These are phyloP conservation scores for Daldinia childiae DNA, from an alignment of 495 filamentous ascomycete species.

Conservation along the genomic window DNA sequence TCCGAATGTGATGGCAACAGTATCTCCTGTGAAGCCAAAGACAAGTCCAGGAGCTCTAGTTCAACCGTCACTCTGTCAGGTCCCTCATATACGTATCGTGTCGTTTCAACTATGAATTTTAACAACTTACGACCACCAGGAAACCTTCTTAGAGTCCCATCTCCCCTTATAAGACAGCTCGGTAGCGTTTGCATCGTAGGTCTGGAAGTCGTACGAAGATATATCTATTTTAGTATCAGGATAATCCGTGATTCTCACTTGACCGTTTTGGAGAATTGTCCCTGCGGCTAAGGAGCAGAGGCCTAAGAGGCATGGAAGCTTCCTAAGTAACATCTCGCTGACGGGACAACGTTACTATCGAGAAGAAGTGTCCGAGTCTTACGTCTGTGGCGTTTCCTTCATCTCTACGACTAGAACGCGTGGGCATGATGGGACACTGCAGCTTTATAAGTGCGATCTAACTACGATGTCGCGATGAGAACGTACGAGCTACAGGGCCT, in stretches of 20 bases:
- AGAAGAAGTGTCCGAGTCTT: not conserved
- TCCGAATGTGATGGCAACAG: conserved; percentile 71
- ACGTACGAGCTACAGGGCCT: not conserved
- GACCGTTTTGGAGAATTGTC: conserved; percentile 72
- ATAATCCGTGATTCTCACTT: conserved; percentile 59
- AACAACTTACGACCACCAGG: conserved; percentile 68
- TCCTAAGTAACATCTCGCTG: conserved; percentile 25
- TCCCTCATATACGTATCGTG: not conserved
- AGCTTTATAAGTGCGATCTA: not conserved
- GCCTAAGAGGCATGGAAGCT: conserved; percentile 31
- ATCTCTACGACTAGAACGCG: not conserved
- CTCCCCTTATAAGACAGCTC: conserved; percentile 76
- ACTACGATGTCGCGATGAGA: conserved; percentile 5
- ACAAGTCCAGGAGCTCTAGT: conserved; percentile 68
- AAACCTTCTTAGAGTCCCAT: conserved; percentile 73
- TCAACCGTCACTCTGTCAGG: conserved; percentile 8
- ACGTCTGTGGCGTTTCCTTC: not conserved
- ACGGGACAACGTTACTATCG: not conserved
- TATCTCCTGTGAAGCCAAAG: conserved; percentile 70
- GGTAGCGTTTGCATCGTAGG: conserved; percentile 63
- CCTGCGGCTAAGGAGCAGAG: conserved; percentile 44
- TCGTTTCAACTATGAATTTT: not conserved
- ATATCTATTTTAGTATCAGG: conserved; percentile 59
- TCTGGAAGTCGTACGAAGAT: conserved; percentile 51
- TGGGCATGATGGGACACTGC: not conserved